Conservation (phyloP, 345 rosid genomes). For the Litchi chinensis region DNA sequence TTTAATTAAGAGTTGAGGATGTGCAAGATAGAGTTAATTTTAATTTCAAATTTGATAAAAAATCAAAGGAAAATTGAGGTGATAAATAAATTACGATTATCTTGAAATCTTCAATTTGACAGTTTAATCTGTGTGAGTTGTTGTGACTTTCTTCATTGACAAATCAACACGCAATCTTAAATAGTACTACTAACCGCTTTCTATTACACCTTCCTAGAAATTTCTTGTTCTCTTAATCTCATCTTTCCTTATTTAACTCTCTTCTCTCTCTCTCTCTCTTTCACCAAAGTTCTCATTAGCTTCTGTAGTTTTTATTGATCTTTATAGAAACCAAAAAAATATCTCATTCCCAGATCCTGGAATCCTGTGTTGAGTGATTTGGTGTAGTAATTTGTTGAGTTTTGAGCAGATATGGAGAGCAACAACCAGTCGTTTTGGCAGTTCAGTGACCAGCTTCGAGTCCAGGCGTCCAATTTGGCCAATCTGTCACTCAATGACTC, state of each 20-base stretch:
- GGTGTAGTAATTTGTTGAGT: neutral
- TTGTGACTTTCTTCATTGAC: slow-evolving; percentile 39
- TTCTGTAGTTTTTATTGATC: neutral
- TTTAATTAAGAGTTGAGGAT: no score
- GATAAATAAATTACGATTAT: neutral
- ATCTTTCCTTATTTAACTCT: slow-evolving; percentile 27
- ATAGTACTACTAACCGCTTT: neutral
- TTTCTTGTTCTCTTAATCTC: slow-evolving; percentile 30
- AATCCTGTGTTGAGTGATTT: no score
- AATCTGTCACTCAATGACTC: slow-evolving; percentile 84
- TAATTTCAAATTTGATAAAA: neutral
- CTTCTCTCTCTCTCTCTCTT: slow-evolving; percentile 12
- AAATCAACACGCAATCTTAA: slow-evolving; percentile 58
- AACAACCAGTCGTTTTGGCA: slow-evolving; percentile 93
- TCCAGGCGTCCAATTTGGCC: slow-evolving; percentile 64
- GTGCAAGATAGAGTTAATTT: no score
- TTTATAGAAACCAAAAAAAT: no score
- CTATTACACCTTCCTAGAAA: slow-evolving; percentile 46
- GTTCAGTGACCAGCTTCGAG: slow-evolving; percentile 92
- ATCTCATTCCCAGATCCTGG: slow-evolving; percentile 13
- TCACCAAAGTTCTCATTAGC: neutral
- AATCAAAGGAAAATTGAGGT: neutral
- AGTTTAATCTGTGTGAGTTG: neutral
- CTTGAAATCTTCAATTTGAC: neutral
- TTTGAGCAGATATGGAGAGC: slow-evolving; percentile 56